Evolutionary conservation across 768 basidiomycete species (phyloP).

Genomic region (Tricholoma bakamatsutake): DNA sequence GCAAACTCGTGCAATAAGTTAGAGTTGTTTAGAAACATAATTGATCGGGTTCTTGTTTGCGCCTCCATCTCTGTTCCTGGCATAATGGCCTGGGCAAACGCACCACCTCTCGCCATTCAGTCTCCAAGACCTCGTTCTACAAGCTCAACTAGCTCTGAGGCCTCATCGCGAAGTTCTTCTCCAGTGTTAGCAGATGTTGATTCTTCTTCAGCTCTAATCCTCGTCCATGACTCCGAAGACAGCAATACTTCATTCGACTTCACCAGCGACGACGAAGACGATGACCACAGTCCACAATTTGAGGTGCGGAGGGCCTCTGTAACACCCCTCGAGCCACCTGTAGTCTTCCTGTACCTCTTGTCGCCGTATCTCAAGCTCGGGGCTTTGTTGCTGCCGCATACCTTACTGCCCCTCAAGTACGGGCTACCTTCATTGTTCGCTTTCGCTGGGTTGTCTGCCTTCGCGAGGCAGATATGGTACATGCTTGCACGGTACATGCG

Average conservation of each 20-base stretch:
- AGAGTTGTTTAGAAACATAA: too few relatives aligned
- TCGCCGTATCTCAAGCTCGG: conserved; percentile 68
- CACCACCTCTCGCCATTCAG: conserved; percentile 11
- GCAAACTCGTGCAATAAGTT: too few relatives aligned
- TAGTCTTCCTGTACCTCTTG: conserved; percentile 65
- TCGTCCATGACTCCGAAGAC: conserved; percentile 52
- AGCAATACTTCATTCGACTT: conserved; percentile 33
- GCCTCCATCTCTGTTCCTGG: not conserved
- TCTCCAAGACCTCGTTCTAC: conserved; percentile 9
- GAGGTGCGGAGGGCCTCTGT: conserved; percentile 35
- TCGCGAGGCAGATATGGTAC: conserved; percentile 69
- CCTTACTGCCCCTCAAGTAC: conserved; percentile 40
- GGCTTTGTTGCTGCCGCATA: conserved; percentile 54
- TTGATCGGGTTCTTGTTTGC: too few relatives aligned
- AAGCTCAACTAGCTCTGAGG: conserved; percentile 22
- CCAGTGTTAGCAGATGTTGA: conserved; percentile 26
- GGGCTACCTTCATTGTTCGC: conserved; percentile 43
- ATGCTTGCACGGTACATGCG: conserved; percentile 70
- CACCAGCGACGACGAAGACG: conserved; percentile 41
- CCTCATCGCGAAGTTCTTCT: conserved; percentile 18
- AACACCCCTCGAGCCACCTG: conserved; percentile 50
- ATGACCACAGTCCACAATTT: conserved; percentile 38
- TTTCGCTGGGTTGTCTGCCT: conserved; percentile 53
- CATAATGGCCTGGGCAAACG: conserved; percentile 14
- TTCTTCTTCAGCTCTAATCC: conserved; percentile 53